phyloP scores from a whole-genome alignment of 192 early-diverging fungal genomes.

The Polychytrium aggregatum region DNA sequence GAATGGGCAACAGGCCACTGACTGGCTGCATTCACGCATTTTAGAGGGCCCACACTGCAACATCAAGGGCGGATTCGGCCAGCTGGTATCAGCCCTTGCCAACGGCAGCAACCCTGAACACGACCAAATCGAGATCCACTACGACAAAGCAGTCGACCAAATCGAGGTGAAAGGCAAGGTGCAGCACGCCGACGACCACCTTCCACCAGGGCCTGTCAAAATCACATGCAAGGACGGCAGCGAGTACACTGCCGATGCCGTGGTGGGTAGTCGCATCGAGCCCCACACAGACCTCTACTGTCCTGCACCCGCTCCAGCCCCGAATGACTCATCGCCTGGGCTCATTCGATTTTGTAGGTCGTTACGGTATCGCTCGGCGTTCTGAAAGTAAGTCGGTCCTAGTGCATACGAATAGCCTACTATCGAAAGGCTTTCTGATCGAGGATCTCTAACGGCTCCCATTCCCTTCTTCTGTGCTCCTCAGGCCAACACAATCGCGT shows the following conservation, averaged over 20 bases:
- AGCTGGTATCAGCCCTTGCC: slow-evolving; percentile 14
- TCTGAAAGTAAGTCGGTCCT: slow-evolving; percentile 9
- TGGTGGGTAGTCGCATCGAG: too few relatives aligned
- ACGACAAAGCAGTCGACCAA: slow-evolving; percentile 11
- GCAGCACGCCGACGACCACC: neutral
- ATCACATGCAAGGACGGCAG: neutral
- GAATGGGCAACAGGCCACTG: slow-evolving; percentile 3
- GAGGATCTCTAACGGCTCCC: neutral
- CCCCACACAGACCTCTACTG: too few relatives aligned
- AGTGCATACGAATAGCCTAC: neutral
- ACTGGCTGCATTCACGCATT: slow-evolving; percentile 1
- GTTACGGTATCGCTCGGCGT: slow-evolving; percentile 25
- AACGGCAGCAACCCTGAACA: slow-evolving; percentile 9
- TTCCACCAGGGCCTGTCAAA: neutral
- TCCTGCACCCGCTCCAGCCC: too few relatives aligned
- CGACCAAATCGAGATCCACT: slow-evolving; percentile 19
- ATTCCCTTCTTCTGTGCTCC: too few relatives aligned
- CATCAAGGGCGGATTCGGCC: slow-evolving; percentile 20
- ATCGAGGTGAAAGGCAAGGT: slow-evolving; percentile 7
- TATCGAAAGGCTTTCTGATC: neutral
- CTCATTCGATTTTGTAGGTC: slow-evolving; percentile 1
- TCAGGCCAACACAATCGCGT: too few relatives aligned
- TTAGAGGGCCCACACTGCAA: slow-evolving; percentile 15
- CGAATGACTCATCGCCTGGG: too few relatives aligned
- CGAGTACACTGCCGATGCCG: neutral